These are phyloP conservation scores for Triticum monococcum DNA, from an alignment of 176 grass and related monocot species.

Conservation along the genomic window DNA sequence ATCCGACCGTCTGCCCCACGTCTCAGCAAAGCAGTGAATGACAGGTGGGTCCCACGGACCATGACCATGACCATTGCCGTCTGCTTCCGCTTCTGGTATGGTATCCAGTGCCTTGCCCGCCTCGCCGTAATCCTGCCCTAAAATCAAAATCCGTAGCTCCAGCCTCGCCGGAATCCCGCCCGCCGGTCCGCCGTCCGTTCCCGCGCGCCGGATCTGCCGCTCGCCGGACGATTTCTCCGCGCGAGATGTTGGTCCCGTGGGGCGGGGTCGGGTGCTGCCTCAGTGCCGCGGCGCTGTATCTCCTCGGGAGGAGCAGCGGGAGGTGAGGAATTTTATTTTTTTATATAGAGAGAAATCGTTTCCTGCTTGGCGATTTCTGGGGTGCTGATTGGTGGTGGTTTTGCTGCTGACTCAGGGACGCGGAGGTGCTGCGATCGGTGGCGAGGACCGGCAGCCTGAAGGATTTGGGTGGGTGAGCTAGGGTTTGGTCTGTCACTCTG, in stretches of 20 bases:
- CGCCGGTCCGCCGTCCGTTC: background rate
- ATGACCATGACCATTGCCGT: background rate
- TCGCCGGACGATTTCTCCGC: background rate
- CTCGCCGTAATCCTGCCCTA: conserved; percentile 14
- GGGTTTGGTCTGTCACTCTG: conserved; percentile 27
- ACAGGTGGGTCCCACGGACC: background rate
- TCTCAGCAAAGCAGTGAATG: background rate
- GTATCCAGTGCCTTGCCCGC: conserved; percentile 42
- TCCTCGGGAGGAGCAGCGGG: conserved; percentile 88
- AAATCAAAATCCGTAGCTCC: background rate
- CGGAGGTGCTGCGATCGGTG: conserved; percentile 74
- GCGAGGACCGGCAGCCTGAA: conserved; percentile 76
- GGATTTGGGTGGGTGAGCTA: conserved; percentile 71
- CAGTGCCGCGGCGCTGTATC: conserved; percentile 80
- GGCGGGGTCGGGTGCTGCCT: conserved; percentile 85
- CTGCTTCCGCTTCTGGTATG: conserved; percentile 25
- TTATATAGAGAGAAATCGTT: background rate
- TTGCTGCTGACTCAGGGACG: conserved; percentile 50
- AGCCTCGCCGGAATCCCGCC: background rate
- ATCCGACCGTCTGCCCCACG: background rate
- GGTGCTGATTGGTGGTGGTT: background rate
- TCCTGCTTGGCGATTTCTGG: background rate
- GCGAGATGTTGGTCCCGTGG: conserved; percentile 74
- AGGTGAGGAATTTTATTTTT: conserved; percentile 34
- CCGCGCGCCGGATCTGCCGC: background rate